Evolutionary conservation across 495 filamentous ascomycete genomes (phyloP).

Genomic region (Letharia lupina): DNA sequence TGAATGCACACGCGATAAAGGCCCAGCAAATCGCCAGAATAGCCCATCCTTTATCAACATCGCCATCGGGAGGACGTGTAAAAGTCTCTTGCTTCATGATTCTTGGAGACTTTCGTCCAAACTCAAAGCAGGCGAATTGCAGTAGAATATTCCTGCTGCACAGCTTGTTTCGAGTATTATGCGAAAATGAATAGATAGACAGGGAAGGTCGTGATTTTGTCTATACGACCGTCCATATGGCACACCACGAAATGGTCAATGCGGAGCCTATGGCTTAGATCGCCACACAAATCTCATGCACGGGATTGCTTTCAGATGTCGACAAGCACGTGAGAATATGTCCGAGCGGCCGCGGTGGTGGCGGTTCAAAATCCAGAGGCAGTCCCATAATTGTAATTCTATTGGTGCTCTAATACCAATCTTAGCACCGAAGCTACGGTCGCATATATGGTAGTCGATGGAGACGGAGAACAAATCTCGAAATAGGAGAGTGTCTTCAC

Average conservation of each 20-base stretch:
- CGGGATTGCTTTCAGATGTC: neutral
- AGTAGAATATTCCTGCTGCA: neutral
- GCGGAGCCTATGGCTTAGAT: neutral
- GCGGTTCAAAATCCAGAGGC: neutral
- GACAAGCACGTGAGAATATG: neutral
- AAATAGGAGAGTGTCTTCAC: neutral
- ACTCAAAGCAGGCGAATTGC: neutral
- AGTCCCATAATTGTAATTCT: neutral
- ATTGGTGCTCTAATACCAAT: neutral
- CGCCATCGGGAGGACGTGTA: conserved; percentile 10
- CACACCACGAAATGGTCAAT: neutral
- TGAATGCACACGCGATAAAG: conserved; percentile 19
- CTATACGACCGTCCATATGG: neutral
- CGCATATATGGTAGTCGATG: neutral
- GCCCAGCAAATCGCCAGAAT: conserved; percentile 21
- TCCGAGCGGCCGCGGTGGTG: neutral
- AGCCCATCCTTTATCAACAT: conserved; percentile 21
- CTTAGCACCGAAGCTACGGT: neutral
- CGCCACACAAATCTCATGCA: neutral
- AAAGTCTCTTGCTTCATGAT: conserved; percentile 18
- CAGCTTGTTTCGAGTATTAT: neutral
- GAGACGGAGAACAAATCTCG: neutral
- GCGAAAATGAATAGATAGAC: neutral
- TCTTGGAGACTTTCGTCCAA: neutral
- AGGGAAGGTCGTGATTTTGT: neutral